Evolutionary conservation across 306 rosid genomes (phyloP).

Genomic region (Pachyrhizus erosus): DNA sequence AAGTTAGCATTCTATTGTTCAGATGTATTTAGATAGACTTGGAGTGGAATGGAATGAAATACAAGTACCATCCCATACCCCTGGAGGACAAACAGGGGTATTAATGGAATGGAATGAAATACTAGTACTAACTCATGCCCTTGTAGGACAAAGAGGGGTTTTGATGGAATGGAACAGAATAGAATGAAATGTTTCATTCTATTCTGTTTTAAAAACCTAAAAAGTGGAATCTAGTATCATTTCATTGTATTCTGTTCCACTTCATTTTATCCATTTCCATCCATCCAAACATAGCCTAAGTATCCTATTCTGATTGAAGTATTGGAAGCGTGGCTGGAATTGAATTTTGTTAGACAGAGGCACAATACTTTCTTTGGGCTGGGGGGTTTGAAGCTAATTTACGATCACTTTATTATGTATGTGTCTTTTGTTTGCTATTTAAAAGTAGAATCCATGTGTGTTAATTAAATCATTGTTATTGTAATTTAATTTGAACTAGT

Average conservation of each 20-base stretch:
- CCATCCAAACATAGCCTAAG: background rate
- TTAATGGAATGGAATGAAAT: background rate
- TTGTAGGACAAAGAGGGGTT: background rate
- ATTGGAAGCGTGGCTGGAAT: slow-evolving; percentile 3
- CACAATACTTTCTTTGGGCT: background rate
- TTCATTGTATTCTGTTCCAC: background rate
- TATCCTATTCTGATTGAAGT: background rate
- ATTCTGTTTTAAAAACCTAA: background rate
- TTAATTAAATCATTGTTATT: background rate
- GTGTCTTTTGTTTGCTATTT: background rate
- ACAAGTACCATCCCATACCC: too few relatives aligned
- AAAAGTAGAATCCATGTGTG: background rate
- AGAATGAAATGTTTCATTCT: background rate
- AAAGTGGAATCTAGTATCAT: background rate
- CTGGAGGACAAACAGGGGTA: too few relatives aligned
- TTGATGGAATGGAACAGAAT: background rate
- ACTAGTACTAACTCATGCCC: background rate
- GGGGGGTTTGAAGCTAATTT: background rate
- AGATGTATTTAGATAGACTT: background rate
- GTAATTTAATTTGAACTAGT: background rate
- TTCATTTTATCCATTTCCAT: background rate
- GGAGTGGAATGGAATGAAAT: too few relatives aligned
- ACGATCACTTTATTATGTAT: background rate
- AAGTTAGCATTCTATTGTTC: background rate
- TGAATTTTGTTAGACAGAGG: slow-evolving; percentile 17